Conservation (phyloP, 345 rosid species). For the Eucalyptus guilfoylei region DNA sequence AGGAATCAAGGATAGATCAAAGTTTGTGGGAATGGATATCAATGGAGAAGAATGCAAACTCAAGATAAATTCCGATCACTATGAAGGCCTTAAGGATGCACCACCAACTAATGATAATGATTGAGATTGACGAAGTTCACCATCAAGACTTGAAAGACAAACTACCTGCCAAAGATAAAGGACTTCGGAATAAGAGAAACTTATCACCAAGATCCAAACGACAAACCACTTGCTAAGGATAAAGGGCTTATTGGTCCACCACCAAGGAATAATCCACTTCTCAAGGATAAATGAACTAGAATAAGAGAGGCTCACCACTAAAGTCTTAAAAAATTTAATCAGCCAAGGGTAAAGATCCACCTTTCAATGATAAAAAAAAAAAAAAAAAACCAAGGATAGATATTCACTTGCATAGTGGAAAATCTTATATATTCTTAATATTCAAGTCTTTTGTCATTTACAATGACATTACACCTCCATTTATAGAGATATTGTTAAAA, state of each 20-base stretch:
- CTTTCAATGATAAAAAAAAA: too few species aligned
- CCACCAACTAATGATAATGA: neutral
- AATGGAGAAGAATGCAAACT: too few species aligned
- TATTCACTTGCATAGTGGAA: neutral
- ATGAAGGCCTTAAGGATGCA: neutral
- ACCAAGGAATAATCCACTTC: neutral
- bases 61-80: neutral
- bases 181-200: neutral
- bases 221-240: neutral
- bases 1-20: too few species aligned
- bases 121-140: too few species aligned
- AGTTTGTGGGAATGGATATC: too few species aligned
- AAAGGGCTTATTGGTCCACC: neutral
- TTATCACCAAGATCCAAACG: neutral
- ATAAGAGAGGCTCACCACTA: too few species aligned
- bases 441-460: neutral
- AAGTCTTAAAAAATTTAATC: too few species aligned
- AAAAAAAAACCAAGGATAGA: neutral
- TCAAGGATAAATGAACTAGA: neutral
- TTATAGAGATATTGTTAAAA: neutral
- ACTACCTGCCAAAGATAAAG: too few species aligned
- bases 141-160: too few species aligned
- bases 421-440: neutral
- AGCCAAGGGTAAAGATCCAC: too few species aligned
- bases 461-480: neutral